Conservation (phyloP, 2,329 filamentous ascomycete genomes). For the Penicillium decumbens region DNA sequence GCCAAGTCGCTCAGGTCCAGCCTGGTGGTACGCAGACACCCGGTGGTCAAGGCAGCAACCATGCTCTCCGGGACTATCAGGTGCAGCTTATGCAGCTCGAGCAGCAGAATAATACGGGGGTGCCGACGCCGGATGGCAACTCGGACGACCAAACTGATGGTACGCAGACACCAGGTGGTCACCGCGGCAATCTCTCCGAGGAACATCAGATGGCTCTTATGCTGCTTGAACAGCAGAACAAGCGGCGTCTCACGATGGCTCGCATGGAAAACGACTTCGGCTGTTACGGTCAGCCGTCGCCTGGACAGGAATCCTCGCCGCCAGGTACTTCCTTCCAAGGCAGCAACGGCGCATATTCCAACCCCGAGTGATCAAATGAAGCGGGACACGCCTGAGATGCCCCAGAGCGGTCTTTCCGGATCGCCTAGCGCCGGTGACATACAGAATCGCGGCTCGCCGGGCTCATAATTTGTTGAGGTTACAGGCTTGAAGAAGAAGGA, state of each 20-base stretch:
- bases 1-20: slow-evolving; percentile 33
- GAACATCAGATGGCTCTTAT: too few relatives aligned
- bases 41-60: slow-evolving; percentile 48
- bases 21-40: slow-evolving; percentile 40
- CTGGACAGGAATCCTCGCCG: slow-evolving; percentile 46
- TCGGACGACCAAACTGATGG: slow-evolving; percentile 51
- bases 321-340: slow-evolving; percentile 56
- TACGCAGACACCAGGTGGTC: too few relatives aligned
- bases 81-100: slow-evolving; percentile 66
- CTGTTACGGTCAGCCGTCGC: slow-evolving; percentile 42
- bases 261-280: too few relatives aligned
- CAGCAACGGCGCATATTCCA: slow-evolving; percentile 56
- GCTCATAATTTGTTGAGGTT: slow-evolving; percentile 31
- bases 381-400: slow-evolving; percentile 58
- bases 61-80: slow-evolving; percentile 65
- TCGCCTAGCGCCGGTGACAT: slow-evolving; percentile 58
- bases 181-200: too few relatives aligned
- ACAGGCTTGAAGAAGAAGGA: too few relatives aligned
- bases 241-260: too few relatives aligned
- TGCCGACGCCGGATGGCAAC: slow-evolving; percentile 64
- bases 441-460: slow-evolving; percentile 57
- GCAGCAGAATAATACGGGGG: slow-evolving; percentile 55
- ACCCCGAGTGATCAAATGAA: slow-evolving; percentile 59
- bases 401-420: slow-evolving; percentile 52
- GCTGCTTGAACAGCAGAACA: too few relatives aligned